A percentile compares a stretch with the other conserved stretches of the same genome.
Evolutionary conservation across 441 rosid species (phyloP).

Genomic region (Aquilaria agallochum): DNA sequence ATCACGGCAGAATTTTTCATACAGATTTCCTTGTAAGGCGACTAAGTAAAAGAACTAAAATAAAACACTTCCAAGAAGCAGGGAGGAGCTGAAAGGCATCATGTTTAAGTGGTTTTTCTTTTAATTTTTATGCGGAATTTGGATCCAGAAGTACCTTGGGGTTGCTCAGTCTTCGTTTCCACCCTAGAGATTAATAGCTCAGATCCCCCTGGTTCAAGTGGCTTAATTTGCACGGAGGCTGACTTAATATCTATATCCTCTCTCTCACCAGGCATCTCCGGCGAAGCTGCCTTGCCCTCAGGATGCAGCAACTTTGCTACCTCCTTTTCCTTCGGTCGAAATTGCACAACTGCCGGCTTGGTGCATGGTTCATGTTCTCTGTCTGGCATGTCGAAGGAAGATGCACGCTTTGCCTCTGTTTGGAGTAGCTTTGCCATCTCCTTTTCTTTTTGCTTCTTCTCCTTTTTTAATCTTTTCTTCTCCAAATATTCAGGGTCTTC

Average conservation of each 20-base stretch:
- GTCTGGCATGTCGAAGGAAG: constrained; percentile 25
- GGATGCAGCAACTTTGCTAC: constrained; percentile 48
- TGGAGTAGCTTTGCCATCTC: constrained; percentile 61
- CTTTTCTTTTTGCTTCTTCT: constrained; percentile 78
- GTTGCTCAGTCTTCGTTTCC: constrained; percentile 49
- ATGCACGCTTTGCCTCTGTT: constrained; percentile 26
- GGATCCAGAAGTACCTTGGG: constrained; percentile 42
- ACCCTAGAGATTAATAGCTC: constrained; percentile 24
- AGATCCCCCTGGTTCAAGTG: constrained; percentile 39
- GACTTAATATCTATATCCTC: constrained; percentile 24
- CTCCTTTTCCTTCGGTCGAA: constrained; percentile 57
- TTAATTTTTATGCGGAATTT: constrained; percentile 72
- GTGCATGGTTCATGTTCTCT: constrained; percentile 24
- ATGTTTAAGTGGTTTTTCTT: constrained; percentile 42
- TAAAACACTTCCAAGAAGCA: background rate
- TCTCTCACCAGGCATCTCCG: constrained; percentile 22
- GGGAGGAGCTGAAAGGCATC: background rate
- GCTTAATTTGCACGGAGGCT: constrained; percentile 27
- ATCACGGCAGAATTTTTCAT: no score
- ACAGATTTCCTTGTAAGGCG: no score
- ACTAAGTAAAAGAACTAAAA: no score
- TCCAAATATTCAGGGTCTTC: constrained; percentile 69
- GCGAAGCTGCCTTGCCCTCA: constrained; percentile 27
- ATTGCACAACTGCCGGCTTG: constrained; percentile 22
- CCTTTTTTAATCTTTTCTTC: constrained; percentile 78